Conservation (phyloP, 73 alveolate genomes). For the Strombidium stylifer region DNA sequence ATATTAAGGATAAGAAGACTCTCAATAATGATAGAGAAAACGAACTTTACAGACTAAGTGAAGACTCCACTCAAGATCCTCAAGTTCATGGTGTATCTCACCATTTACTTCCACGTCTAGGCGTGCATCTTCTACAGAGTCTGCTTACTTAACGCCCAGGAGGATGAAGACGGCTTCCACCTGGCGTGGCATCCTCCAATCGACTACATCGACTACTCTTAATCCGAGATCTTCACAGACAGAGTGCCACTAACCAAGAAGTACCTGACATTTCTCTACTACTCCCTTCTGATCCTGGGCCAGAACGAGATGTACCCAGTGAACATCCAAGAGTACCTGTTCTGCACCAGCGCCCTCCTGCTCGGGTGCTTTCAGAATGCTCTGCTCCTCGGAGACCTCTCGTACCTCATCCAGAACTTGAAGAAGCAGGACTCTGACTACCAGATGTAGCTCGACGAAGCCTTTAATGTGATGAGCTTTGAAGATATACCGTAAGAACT, state of each 20-base stretch:
- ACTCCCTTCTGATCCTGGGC: conserved; percentile 50
- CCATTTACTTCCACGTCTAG: too few relatives aligned
- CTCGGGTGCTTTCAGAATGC: conserved; percentile 45
- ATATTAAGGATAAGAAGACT: too few relatives aligned
- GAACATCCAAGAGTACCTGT: conserved; percentile 27
- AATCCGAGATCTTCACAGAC: too few relatives aligned
- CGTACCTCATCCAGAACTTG: conserved; percentile 40
- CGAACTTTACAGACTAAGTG: too few relatives aligned
- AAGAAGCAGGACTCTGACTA: conserved; percentile 19
- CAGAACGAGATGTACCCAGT: conserved; percentile 55
- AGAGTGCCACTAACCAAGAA: not conserved
- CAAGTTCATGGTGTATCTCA: too few relatives aligned
- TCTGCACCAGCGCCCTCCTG: conserved; percentile 23
- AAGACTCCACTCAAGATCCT: too few relatives aligned
- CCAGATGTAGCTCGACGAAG: conserved; percentile 34
- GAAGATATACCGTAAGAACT: conserved; percentile 16
- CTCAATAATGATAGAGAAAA: too few relatives aligned
- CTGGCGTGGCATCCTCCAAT: too few relatives aligned
- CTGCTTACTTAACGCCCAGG: too few relatives aligned
- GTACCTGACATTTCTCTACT: conserved; percentile 36
- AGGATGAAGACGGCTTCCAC: too few relatives aligned
- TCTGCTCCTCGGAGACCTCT: conserved; percentile 41
- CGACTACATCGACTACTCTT: too few relatives aligned
- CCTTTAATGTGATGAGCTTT: conserved; percentile 56
- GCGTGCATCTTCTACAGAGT: too few relatives aligned